phyloP scores from a whole-genome alignment of 352 stramenopile species.

The Phytophthora boehmeriae region DNA sequence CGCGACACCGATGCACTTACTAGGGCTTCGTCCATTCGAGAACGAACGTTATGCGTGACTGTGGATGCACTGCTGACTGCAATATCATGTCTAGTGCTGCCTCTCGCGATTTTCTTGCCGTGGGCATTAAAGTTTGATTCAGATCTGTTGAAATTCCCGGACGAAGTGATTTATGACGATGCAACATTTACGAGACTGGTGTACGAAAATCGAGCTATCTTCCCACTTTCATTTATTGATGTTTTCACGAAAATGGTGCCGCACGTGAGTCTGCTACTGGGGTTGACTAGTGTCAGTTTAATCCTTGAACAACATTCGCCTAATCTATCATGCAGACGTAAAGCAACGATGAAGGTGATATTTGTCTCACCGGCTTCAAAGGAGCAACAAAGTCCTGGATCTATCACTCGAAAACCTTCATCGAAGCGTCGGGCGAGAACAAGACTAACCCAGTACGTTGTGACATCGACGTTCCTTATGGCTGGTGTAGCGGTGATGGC shows the following conservation, averaged over 20 bases:
- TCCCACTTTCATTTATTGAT: too few relatives aligned
- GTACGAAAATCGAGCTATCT: slow-evolving; percentile 24
- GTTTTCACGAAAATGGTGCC: slow-evolving; percentile 19
- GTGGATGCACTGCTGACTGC: slow-evolving; percentile 23
- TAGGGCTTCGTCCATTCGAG: slow-evolving; percentile 1
- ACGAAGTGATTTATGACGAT: not conserved
- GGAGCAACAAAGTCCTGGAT: too few relatives aligned
- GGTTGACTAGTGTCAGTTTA: too few relatives aligned
- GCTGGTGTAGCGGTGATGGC: too few relatives aligned
- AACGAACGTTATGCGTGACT: slow-evolving; percentile 18
- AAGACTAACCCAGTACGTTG: too few relatives aligned
- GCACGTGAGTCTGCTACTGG: too few relatives aligned
- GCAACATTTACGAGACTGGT: slow-evolving; percentile 11
- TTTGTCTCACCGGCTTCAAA: too few relatives aligned
- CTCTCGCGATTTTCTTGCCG: too few relatives aligned
- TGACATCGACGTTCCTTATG: too few relatives aligned
- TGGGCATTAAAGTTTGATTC: slow-evolving; percentile 27
- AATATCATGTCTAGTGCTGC: slow-evolving; percentile 43
- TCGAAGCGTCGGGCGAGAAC: too few relatives aligned
- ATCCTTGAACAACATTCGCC: slow-evolving; percentile 13
- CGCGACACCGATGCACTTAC: not conserved
- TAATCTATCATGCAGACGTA: slow-evolving; percentile 4
- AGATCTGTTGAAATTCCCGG: slow-evolving; percentile 16
- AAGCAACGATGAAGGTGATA: too few relatives aligned
- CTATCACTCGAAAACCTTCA: too few relatives aligned